Evolutionary conservation across 208 protist genomes (phyloP), one percentile per base, ranked within the genome.

Genomic region (Leishmania amazonensis): DNA sequence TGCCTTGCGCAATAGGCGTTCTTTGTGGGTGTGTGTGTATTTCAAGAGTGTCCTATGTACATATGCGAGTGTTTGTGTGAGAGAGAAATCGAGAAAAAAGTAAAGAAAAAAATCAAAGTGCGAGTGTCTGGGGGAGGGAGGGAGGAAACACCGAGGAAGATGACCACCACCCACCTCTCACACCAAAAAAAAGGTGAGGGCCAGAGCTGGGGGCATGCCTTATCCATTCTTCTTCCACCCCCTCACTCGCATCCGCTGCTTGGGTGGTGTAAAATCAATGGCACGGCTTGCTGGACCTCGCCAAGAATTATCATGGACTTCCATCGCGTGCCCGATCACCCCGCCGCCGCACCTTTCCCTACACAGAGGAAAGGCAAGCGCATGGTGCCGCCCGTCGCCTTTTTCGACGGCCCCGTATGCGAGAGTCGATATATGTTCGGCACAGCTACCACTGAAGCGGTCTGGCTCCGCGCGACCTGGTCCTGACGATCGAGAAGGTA

Each of bases 401-500:
- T 42, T 9, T n/a, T 67, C 40, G 42, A 7, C 4, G 42, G 24
- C 11, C 11, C 28, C 17, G 40, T 13, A 47, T 58, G 75, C 62
- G 54, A 54, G 57, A 31, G 75, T 24, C 57, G 45, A 6, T 49
- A 13, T 35, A 51, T n/a, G 1, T 71, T 49, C 3, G 40, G n/a
- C n/a, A 7, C 42, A 3, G 57, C 21, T 13, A 74, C 21, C 19
- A 49, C 58, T 51, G 47, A 24, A 0, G 51, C 49, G 28, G 47
- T 21, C 11, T 62, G 75, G 15, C 81, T 40, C 11, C 9, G 70
- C 35, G 76, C 47, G 65, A 73, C n/a, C 76, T 85, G 81, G 19
- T 58, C 65, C 71, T 81, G 81, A 38, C 68, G 78, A 49, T 85
- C 64, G 28, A 85, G 82, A 64, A 81, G 71, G 51, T 68, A 78